A percentile compares a stretch with the other conserved stretches of the same genome.
phyloP scores from a whole-genome alignment of 768 basidiomycete species.

The Mycena rosella region DNA sequence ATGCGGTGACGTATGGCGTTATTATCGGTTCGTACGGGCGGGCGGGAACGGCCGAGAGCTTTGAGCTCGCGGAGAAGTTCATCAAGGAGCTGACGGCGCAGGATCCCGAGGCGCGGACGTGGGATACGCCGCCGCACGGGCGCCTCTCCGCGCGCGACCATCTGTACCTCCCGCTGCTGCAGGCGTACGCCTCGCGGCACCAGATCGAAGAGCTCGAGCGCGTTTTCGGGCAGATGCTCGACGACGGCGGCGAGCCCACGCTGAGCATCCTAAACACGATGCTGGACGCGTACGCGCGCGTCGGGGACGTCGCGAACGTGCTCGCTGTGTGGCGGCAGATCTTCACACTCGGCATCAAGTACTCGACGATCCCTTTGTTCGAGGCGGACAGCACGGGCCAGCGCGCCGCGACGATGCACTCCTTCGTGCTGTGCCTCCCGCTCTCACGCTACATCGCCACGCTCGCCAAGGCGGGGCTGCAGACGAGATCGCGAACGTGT shows the following conservation, averaged over 20 bases:
- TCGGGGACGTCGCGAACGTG: slow-evolving; percentile 66
- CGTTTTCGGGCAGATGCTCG: slow-evolving; percentile 64
- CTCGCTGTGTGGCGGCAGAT: slow-evolving; percentile 78
- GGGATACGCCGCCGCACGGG: slow-evolving; percentile 55
- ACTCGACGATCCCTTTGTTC: slow-evolving; percentile 51
- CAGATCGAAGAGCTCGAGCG: slow-evolving; percentile 68
- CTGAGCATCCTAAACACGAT: slow-evolving; percentile 73
- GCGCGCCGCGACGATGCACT: slow-evolving; percentile 41
- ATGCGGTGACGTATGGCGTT: slow-evolving; percentile 73
- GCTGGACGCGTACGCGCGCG: slow-evolving; percentile 78
- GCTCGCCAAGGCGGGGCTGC: slow-evolving; percentile 72
- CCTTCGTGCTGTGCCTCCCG: slow-evolving; percentile 78
- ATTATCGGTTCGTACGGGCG: slow-evolving; percentile 75
- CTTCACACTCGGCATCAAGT: slow-evolving; percentile 65
- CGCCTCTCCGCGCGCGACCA: slow-evolving; percentile 61
- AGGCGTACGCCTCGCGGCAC: slow-evolving; percentile 58
- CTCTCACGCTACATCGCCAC: slow-evolving; percentile 87
- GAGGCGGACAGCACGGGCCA: slow-evolving; percentile 38
- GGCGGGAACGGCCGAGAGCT: slow-evolving; percentile 60
- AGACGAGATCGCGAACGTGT: slow-evolving; percentile 73
- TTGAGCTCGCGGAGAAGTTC: slow-evolving; percentile 76
- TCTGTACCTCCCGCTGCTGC: slow-evolving; percentile 73
- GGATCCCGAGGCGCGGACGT: slow-evolving; percentile 50
- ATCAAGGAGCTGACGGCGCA: slow-evolving; percentile 61
- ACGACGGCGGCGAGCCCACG: slow-evolving; percentile 68